A percentile compares a stretch with the other conserved stretches of the same genome.
These are phyloP conservation scores for Ganoderma leucocontextum DNA, from an alignment of 1,284 basidiomycete species.

Conservation along the genomic window DNA sequence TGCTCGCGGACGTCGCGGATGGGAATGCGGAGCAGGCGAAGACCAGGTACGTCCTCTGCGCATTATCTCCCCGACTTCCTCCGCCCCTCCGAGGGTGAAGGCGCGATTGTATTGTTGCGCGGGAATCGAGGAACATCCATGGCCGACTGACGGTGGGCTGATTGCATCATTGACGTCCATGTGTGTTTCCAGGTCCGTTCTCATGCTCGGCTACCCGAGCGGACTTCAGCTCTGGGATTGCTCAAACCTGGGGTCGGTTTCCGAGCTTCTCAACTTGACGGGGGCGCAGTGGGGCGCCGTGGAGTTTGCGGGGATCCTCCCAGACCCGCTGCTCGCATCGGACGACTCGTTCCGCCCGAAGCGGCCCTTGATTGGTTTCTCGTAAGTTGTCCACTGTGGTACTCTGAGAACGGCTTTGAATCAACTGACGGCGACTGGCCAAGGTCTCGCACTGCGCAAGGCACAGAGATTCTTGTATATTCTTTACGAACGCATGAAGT, in stretches of 20 bases:
- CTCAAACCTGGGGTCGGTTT: slow-evolving; percentile 60
- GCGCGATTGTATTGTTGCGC: slow-evolving; percentile 8
- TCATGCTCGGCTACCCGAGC: slow-evolving; percentile 64
- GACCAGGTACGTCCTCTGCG: slow-evolving; percentile 40
- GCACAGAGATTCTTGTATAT: slow-evolving; percentile 55
- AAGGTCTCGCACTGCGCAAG: slow-evolving; percentile 33
- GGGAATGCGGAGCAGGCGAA: slow-evolving; percentile 21
- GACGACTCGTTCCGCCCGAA: slow-evolving; percentile 43
- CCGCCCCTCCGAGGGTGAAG: neutral
- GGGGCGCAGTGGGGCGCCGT: slow-evolving; percentile 48
- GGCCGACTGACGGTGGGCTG: neutral
- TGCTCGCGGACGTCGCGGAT: slow-evolving; percentile 27
- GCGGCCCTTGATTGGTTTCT: slow-evolving; percentile 62
- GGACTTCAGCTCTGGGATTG: slow-evolving; percentile 79
- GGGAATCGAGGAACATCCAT: slow-evolving; percentile 8
- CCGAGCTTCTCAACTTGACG: slow-evolving; percentile 61
- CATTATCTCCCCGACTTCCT: neutral
- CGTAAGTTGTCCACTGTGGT: slow-evolving; percentile 50
- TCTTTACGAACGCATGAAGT: slow-evolving; percentile 65
- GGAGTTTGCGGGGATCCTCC: slow-evolving; percentile 55
- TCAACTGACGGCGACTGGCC: slow-evolving; percentile 7
- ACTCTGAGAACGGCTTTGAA: neutral
- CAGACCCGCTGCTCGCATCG: slow-evolving; percentile 40
- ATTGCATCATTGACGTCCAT: slow-evolving; percentile 20
- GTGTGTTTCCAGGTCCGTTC: slow-evolving; percentile 52